Conservation (phyloP, 805 yeast species). For the Sungouiella blattae region DNA sequence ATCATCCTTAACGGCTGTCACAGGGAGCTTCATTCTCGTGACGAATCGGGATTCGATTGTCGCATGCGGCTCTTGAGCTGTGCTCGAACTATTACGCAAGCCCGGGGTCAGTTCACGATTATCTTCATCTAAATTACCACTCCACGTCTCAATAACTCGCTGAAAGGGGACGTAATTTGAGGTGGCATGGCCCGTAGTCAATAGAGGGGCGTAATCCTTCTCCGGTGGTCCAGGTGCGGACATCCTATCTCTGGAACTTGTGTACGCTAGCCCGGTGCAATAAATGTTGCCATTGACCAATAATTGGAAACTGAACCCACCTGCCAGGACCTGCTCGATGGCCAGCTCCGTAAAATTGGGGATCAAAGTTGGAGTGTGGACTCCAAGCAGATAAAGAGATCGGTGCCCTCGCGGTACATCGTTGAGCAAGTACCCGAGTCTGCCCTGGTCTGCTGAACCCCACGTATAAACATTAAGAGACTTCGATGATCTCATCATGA, state of each 20-base stretch:
- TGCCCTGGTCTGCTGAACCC: conserved; percentile 43
- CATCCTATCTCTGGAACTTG: background rate
- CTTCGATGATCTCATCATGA: conserved; percentile 30
- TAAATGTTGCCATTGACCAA: conserved; percentile 57
- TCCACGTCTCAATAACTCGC: no score
- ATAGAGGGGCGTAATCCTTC: conserved; percentile 1
- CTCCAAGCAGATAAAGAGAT: conserved; percentile 15
- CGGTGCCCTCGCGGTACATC: conserved; percentile 23
- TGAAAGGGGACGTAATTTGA: no score
- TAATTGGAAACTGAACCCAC: conserved; percentile 63
- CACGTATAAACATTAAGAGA: conserved; percentile 46
- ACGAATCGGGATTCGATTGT: conserved; percentile 14
- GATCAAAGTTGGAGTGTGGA: conserved; percentile 37
- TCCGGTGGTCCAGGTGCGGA: conserved; percentile 1
- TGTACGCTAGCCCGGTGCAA: conserved; percentile 40
- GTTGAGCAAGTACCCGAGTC: conserved; percentile 43
- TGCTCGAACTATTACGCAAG: conserved; percentile 8
- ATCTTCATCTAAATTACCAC: no score
- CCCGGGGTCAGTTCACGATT: no score
- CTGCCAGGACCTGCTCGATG: conserved; percentile 51
- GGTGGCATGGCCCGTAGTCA: no score
- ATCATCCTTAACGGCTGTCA: conserved; percentile 3
- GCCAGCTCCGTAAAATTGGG: conserved; percentile 29
- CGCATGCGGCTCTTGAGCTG: background rate
- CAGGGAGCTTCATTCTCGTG: conserved; percentile 20